Conservation (phyloP, 352 stramenopile species). For the Pythium phragmiticola region DNA sequence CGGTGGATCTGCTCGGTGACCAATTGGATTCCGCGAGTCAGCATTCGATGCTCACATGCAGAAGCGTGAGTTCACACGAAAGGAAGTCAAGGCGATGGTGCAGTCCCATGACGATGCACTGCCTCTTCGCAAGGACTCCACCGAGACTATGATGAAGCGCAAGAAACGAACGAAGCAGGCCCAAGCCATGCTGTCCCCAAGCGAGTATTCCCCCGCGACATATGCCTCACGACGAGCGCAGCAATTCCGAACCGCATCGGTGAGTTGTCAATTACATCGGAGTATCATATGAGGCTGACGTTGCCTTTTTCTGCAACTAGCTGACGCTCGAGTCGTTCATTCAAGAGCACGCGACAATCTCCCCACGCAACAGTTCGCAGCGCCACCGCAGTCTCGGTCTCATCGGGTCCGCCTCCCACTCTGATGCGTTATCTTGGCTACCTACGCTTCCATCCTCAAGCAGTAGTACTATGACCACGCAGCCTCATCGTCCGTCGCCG, state of each 20-base stretch:
- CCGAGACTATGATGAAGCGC: constrained; percentile 10
- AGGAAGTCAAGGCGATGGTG: constrained; percentile 44
- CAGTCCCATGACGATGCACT: constrained; percentile 31
- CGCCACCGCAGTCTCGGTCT: background rate
- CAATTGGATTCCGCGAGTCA: constrained; percentile 37
- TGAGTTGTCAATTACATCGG: constrained; percentile 6
- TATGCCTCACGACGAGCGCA: constrained; percentile 32
- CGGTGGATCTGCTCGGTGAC: constrained; percentile 29
- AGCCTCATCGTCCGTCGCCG: background rate
- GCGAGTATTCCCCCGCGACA: constrained; percentile 31
- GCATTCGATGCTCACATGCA: constrained; percentile 49
- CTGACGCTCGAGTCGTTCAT: constrained; percentile 56
- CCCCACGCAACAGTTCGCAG: constrained; percentile 4
- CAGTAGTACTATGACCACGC: background rate
- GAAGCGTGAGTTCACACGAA: constrained; percentile 46
- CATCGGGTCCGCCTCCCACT: background rate
- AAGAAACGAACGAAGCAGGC: constrained; percentile 34
- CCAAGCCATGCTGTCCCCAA: constrained; percentile 40
- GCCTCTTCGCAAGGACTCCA: constrained; percentile 3
- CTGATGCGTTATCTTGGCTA: background rate
- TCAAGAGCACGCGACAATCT: constrained; percentile 22
- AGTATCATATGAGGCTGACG: background rate
- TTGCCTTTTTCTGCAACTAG: constrained; percentile 14
- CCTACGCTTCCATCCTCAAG: background rate
- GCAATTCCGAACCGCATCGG: constrained; percentile 35